Evolutionary conservation across 768 basidiomycete genomes (phyloP).

Genomic region (Macrolepiota fuliginosa): DNA sequence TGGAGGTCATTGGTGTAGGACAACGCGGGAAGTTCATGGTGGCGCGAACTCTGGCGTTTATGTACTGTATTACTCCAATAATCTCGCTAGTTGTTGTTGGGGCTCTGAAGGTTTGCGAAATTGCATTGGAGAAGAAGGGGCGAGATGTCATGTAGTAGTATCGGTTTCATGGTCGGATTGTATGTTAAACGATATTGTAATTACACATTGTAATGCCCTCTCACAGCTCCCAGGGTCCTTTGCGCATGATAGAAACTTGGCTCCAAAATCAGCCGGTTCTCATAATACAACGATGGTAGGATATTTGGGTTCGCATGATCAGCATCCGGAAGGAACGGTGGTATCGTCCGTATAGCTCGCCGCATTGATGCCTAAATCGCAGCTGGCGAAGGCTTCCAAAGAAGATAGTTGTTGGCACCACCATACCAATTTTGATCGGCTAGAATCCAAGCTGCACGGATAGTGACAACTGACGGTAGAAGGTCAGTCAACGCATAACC

Average conservation of each 20-base stretch:
- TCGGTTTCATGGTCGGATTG: background rate
- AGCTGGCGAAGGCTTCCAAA: conserved; percentile 49
- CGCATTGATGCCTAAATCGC: conserved; percentile 40
- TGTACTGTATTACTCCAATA: background rate
- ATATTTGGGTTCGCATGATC: background rate
- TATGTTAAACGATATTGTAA: background rate
- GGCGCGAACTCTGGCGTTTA: background rate
- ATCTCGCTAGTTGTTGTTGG: background rate
- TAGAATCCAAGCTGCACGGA: conserved; percentile 48
- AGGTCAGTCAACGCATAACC: background rate
- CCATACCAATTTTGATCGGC: conserved; percentile 47
- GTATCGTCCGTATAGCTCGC: conserved; percentile 22
- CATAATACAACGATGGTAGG: background rate
- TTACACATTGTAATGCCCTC: background rate
- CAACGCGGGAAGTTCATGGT: background rate
- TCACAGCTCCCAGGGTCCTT: background rate
- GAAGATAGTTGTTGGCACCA: conserved; percentile 41
- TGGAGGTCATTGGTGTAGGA: background rate
- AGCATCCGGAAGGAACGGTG: conserved; percentile 29
- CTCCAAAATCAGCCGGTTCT: background rate
- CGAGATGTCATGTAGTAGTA: background rate
- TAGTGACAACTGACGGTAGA: conserved; percentile 28
- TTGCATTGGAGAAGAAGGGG: background rate
- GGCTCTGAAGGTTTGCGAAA: background rate
- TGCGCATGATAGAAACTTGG: too few relatives aligned